phyloP scores from a whole-genome alignment of 2,329 filamentous ascomycete genomes.

The Acarospora socialis region DNA sequence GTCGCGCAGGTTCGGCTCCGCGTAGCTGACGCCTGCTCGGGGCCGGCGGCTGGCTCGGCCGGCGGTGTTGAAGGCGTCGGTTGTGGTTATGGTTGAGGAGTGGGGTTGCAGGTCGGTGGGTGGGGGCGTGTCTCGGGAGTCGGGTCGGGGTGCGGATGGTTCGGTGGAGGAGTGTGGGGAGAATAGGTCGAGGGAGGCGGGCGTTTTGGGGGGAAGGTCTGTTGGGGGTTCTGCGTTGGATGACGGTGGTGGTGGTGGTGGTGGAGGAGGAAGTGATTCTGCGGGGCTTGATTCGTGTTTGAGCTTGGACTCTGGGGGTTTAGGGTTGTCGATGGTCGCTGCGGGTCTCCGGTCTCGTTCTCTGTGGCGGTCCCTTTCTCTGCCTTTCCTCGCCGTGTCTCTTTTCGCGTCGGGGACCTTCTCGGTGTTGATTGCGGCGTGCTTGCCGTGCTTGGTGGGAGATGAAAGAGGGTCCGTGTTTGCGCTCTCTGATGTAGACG shows the following conservation, averaged over 20 bases:
- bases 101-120: slow-evolving; percentile 14
- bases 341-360: too few species aligned
- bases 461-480: slow-evolving; percentile 34
- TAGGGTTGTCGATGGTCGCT: too few species aligned
- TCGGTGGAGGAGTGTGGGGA: slow-evolving; percentile 11
- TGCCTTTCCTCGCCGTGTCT: too few species aligned
- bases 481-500: slow-evolving; percentile 28
- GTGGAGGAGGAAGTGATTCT: too few species aligned
- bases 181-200: slow-evolving; percentile 10
- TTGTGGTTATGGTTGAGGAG: slow-evolving; percentile 5
- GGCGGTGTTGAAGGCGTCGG: slow-evolving; percentile 34
- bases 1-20: slow-evolving; percentile 64
- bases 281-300: too few species aligned
- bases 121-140: slow-evolving; percentile 16
- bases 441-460: slow-evolving; percentile 14
- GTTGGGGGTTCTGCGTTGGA: too few species aligned
- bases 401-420: not conserved
- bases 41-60: slow-evolving; percentile 53
- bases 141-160: slow-evolving; percentile 10
- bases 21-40: slow-evolving; percentile 59
- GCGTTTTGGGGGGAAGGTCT: slow-evolving; percentile 23
- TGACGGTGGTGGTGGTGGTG: too few species aligned
- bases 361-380: too few species aligned
- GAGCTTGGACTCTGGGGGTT: too few species aligned
- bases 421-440: not conserved